Evolutionary conservation across 2,329 filamentous ascomycete species (phyloP).

Genomic region (Malbranchea zuffiana): DNA sequence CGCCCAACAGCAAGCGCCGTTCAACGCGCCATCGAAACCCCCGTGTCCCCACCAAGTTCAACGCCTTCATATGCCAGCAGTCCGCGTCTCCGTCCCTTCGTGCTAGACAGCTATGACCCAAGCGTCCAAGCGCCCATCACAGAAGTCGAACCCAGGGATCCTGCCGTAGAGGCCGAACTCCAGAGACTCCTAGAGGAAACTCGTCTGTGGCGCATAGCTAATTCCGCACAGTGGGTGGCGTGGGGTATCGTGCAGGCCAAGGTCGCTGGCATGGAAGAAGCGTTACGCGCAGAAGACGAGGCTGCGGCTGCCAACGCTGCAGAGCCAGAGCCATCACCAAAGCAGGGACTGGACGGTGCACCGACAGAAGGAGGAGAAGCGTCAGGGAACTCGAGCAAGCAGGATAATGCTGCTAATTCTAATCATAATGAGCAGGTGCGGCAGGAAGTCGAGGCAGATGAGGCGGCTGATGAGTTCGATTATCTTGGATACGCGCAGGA

Average conservation of each 20-base stretch:
- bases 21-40: constrained; percentile 7
- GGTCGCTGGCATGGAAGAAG: constrained; percentile 57
- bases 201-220: constrained; percentile 73
- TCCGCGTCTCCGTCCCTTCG: constrained; percentile 50
- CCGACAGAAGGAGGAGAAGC: constrained; percentile 9
- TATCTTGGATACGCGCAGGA: constrained; percentile 88
- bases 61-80: constrained; percentile 22
- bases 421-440: constrained; percentile 18
- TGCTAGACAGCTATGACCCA: constrained; percentile 62
- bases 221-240: constrained; percentile 81
- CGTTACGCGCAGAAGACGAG: constrained; percentile 16
- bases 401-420: constrained; percentile 16
- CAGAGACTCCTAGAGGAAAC: constrained; percentile 65
- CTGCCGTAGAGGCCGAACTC: constrained; percentile 56
- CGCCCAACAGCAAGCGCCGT: constrained; percentile 17
- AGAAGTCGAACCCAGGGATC: constrained; percentile 54
- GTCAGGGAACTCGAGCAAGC: no score
- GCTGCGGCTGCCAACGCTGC: constrained; percentile 7
- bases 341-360: constrained; percentile 3
- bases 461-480: constrained; percentile 70
- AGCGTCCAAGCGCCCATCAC: constrained; percentile 37
- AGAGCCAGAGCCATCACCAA: constrained; percentile 1
- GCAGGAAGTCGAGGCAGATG: constrained; percentile 35
- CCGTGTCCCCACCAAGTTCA: constrained; percentile 13
- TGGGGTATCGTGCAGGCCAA: constrained; percentile 97